Conservation (phyloP, 176 grass and related monocot species). For the Carex myosuroides region DNA sequence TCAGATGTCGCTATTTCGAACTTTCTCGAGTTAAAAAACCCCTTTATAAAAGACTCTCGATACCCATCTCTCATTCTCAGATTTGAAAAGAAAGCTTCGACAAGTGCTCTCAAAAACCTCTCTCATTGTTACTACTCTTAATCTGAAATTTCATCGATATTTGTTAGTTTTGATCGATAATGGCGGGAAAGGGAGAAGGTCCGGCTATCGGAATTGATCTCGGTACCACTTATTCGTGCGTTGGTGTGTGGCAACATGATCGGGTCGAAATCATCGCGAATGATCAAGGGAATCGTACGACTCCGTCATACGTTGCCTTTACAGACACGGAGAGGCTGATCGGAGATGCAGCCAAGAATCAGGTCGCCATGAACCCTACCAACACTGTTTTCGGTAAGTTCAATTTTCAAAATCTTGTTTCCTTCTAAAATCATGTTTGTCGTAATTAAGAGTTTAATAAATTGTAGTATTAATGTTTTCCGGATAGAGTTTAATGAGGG, state of each 20-base stretch:
- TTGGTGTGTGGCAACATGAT: constrained; percentile 97
- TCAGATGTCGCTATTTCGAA: constrained; percentile 16
- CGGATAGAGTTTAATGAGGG: not conserved
- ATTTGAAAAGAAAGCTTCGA: not conserved
- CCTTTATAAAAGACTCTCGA: constrained; percentile 19
- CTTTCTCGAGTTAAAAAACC: constrained; percentile 33
- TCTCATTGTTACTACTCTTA: not conserved
- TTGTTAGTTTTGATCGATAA: constrained; percentile 15
- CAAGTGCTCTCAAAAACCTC: not conserved
- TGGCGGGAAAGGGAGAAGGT: constrained; percentile 56
- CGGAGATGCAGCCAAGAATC: constrained; percentile 47
- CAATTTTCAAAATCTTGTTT: not conserved
- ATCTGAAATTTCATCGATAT: not conserved
- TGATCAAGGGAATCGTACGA: constrained; percentile 85
- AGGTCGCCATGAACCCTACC: constrained; percentile 48
- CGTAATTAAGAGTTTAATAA: no score
- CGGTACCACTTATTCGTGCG: constrained; percentile 94
- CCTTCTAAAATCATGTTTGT: not conserved
- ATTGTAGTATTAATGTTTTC: no score
- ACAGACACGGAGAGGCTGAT: constrained; percentile 61
- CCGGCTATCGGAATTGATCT: constrained; percentile 95
- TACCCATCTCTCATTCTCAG: not conserved
- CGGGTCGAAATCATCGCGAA: constrained; percentile 91
- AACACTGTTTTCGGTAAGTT: constrained; percentile 49
- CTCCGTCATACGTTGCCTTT: constrained; percentile 85